Conservation (phyloP, 805 yeast species). For the Wickerhamomyces subpelliculosus region DNA sequence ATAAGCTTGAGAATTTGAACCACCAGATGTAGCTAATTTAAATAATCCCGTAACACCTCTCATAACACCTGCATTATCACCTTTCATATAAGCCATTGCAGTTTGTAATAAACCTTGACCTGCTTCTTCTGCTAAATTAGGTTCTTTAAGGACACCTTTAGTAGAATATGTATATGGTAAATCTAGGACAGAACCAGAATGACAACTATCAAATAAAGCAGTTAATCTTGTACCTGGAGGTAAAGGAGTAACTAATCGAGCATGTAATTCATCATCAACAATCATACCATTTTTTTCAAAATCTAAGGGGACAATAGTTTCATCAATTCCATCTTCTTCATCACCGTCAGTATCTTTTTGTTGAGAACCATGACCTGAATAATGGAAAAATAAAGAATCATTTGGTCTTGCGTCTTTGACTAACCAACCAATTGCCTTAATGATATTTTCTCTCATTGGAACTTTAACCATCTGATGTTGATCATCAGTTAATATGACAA, state of each 20-base stretch:
- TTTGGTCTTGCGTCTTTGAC: constrained; percentile 67
- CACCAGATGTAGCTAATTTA: constrained; percentile 31
- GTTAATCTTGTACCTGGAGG: constrained; percentile 72
- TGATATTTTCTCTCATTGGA: constrained; percentile 65
- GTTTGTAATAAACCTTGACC: constrained; percentile 60
- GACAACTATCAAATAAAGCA: constrained; percentile 80
- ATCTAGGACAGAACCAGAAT: constrained; percentile 78
- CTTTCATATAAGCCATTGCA: constrained; percentile 51
- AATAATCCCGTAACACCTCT: constrained; percentile 37
- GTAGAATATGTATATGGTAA: constrained; percentile 77
- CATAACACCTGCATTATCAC: constrained; percentile 41
- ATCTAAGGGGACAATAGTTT: constrained; percentile 68
- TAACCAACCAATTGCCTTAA: constrained; percentile 78
- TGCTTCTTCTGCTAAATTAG: constrained; percentile 68
- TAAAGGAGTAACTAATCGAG: constrained; percentile 59
- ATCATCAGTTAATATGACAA: constrained; percentile 57
- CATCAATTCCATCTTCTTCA: constrained; percentile 69
- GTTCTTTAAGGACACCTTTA: constrained; percentile 77
- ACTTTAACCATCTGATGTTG: constrained; percentile 38
- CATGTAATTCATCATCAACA: constrained; percentile 71
- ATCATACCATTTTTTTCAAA: constrained; percentile 61
- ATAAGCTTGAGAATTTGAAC: constrained; percentile 26
- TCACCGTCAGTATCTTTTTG: constrained; percentile 64
- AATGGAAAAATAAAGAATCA: constrained; percentile 75
- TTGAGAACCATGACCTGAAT: constrained; percentile 84